A percentile compares a stretch with the other conserved stretches of the same genome.
phyloP scores from a whole-genome alignment of 73 alveolate genomes.

The Tetrahymena thermophila region DNA sequence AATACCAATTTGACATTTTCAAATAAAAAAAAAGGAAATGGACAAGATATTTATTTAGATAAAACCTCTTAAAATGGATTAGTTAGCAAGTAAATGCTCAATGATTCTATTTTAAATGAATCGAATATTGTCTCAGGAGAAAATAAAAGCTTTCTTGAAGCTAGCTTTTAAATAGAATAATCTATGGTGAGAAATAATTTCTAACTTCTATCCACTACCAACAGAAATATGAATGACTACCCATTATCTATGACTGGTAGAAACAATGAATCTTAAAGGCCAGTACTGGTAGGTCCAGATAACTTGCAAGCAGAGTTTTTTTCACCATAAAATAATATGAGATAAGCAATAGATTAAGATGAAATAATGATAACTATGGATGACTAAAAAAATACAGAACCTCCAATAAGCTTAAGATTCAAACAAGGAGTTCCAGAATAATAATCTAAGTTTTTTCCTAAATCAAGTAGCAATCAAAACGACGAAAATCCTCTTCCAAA shows the following conservation, averaged over 20 bases:
- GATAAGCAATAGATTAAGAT: background rate
- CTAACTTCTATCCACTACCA: background rate
- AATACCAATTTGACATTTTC: background rate
- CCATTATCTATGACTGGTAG: background rate
- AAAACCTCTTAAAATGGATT: background rate
- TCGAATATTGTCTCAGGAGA: background rate
- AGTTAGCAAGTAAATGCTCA: background rate
- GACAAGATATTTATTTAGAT: background rate
- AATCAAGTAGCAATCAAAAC: background rate
- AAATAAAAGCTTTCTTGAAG: background rate
- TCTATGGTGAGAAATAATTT: background rate
- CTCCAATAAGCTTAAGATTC: background rate
- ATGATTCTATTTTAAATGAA: background rate
- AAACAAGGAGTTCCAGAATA: background rate
- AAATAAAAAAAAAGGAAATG: background rate
- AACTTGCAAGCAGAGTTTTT: background rate
- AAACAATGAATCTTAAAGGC: background rate
- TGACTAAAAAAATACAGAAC: background rate
- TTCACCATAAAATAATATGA: background rate
- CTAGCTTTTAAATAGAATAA: background rate
- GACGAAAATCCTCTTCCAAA: background rate
- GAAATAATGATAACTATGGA: background rate
- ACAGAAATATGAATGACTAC: background rate
- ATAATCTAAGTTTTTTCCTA: background rate
- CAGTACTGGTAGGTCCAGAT: background rate